Conservation (phyloP, 2,329 filamentous ascomycete species). For the Dendrostoma leiphaemia region DNA sequence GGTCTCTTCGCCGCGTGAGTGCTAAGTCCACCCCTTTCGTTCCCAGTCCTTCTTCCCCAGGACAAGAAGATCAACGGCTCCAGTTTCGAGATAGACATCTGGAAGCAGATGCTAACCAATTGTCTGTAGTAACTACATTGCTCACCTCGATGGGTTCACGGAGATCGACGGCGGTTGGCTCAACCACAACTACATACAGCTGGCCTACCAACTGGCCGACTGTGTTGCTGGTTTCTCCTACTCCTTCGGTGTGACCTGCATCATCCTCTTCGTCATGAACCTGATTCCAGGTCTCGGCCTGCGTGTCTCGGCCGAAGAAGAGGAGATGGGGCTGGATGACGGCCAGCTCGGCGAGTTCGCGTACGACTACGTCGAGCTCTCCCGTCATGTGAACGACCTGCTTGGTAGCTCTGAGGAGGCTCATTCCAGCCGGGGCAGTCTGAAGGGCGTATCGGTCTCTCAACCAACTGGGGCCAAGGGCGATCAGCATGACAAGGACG, state of each 20-base stretch:
- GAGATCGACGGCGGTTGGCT: slow-evolving; percentile 64
- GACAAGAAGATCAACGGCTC: too few relatives aligned
- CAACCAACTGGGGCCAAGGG: slow-evolving; percentile 1
- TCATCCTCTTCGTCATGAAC: slow-evolving; percentile 71
- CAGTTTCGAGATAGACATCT: too few relatives aligned
- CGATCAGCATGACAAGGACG: slow-evolving; percentile 9
- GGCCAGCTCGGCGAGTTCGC: slow-evolving; percentile 79
- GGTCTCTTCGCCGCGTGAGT: slow-evolving; percentile 71
- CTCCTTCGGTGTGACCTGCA: slow-evolving; percentile 64
- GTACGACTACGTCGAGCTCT: slow-evolving; percentile 77
- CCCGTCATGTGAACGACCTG: slow-evolving; percentile 57
- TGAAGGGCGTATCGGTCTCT: slow-evolving; percentile 15
- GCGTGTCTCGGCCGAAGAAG: slow-evolving; percentile 64
- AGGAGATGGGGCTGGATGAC: slow-evolving; percentile 70
- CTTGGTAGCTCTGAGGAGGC: slow-evolving; percentile 9
- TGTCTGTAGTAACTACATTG: slow-evolving; percentile 61
- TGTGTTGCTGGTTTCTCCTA: slow-evolving; percentile 63
- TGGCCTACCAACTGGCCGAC: slow-evolving; percentile 70
- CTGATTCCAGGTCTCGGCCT: slow-evolving; percentile 68
- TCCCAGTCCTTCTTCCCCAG: too few relatives aligned
- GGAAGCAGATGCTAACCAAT: neutral
- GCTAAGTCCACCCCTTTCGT: neutral
- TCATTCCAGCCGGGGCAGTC: slow-evolving; percentile 21
- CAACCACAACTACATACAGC: slow-evolving; percentile 67
- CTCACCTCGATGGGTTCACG: slow-evolving; percentile 67